A percentile compares a stretch with the other conserved stretches of the same genome.
Evolutionary conservation across 1,284 basidiomycete genomes (phyloP).

Genomic region (Pseudozyma tsukubaensis): DNA sequence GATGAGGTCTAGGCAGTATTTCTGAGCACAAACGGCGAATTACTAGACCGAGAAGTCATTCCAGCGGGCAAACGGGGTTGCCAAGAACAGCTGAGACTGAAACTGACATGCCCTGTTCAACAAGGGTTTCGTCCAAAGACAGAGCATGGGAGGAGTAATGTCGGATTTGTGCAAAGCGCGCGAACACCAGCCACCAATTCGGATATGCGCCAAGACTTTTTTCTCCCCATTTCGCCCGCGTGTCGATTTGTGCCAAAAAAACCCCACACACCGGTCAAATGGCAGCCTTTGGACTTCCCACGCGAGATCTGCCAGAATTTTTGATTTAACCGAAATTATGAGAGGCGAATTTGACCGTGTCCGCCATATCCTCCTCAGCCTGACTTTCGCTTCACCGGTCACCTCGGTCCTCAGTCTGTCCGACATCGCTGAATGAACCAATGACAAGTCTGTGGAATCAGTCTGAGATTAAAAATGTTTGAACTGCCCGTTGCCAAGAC

Average conservation of each 20-base stretch:
- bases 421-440: neutral
- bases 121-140: neutral
- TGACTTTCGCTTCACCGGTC: constrained; percentile 1
- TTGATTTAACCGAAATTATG: neutral
- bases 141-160: neutral
- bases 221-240: too few species aligned
- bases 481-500: constrained; percentile 4
- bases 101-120: constrained; percentile 3
- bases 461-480: neutral
- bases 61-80: neutral
- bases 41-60: neutral
- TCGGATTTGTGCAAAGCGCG: neutral
- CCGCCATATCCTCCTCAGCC: neutral
- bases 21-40: neutral
- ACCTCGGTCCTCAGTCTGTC: neutral
- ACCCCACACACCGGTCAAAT: too few species aligned
- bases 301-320: neutral
- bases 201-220: too few species aligned
- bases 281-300: too few species aligned
- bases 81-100: constrained; percentile 13
- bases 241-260: too few species aligned
- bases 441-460: neutral
- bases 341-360: neutral
- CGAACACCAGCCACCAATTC: too few species aligned
- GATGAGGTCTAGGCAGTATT: neutral